A percentile compares a stretch with the other conserved stretches of the same genome.
phyloP scores from a whole-genome alignment of 2,329 filamentous ascomycete genomes.

The Exophiala calicioides region DNA sequence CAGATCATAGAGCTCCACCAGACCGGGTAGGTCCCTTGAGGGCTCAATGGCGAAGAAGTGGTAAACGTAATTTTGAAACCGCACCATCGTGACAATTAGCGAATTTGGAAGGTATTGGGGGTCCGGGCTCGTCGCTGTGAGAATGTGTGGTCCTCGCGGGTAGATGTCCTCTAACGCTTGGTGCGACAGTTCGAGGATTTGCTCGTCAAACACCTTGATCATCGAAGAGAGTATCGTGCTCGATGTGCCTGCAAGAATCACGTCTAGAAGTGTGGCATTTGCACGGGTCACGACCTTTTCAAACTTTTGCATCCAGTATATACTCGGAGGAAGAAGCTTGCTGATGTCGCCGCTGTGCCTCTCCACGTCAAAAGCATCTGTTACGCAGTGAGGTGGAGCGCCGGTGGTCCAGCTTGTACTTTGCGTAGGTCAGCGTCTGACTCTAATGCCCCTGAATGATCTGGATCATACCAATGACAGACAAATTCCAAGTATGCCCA shows the following conservation, averaged over 20 bases:
- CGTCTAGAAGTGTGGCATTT: too few species aligned
- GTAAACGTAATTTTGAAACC: too few species aligned
- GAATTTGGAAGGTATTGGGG: slow-evolving; percentile 2
- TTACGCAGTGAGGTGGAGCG: slow-evolving; percentile 5
- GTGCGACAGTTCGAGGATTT: slow-evolving; percentile 6
- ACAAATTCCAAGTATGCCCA: slow-evolving; percentile 12
- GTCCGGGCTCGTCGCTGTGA: neutral
- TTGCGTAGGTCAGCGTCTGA: neutral
- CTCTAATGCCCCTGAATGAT: neutral
- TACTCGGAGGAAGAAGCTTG: neutral
- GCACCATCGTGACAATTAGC: neutral
- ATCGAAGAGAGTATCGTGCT: too few species aligned
- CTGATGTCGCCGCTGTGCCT: neutral
- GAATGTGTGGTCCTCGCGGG: too few species aligned
- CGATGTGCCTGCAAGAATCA: too few species aligned
- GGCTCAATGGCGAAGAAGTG: slow-evolving; percentile 6
- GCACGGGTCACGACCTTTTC: neutral
- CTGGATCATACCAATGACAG: slow-evolving; percentile 6
- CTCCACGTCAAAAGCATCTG: slow-evolving; percentile 9
- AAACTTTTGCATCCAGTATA: slow-evolving; percentile 14
- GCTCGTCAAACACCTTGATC: neutral
- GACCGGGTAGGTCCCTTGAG: neutral
- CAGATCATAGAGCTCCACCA: slow-evolving; percentile 5
- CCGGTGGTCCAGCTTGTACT: slow-evolving; percentile 6
- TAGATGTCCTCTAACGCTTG: too few species aligned